Evolutionary conservation across 1,284 basidiomycete species (phyloP), one percentile per base, ranked within the genome.

Genomic region (Fistulinella cinereoalba): DNA sequence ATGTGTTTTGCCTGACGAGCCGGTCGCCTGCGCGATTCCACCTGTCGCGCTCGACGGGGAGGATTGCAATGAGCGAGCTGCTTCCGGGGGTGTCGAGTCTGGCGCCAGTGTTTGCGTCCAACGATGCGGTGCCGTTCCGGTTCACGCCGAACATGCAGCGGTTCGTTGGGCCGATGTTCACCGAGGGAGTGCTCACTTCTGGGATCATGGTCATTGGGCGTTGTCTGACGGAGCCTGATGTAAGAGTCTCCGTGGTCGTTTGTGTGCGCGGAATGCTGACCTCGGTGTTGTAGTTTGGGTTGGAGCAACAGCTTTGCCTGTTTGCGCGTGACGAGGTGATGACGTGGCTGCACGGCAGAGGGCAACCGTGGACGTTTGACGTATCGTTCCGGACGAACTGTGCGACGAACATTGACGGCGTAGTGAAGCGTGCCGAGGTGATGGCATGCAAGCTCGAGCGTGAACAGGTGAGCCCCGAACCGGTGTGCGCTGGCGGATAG

Each of bases 131-230:
- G 11, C 96, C 97, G 0, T 99, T 99, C 88, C 86, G 97, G 10
- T 82, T 97, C 56, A 97, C 94, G 11, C 95, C 95, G 3, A 98
- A 97, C 67, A 83, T 99, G 73, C 97, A 99, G 68, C 77, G 84
- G 58, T 97, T 99, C 71, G 73, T 99, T 42, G 93, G 91, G 0
- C 87, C 90, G 2, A 80, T 92, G 41, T 87, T 92, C 29, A 90
- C 88, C 11, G 97, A 99, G 66, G 97, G 96, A 15, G 71, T 97
- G 25, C 71, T 99, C 42, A 86, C 91, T 0, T 80, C 90, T 9
- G 83, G 88, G 1, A 83, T 97, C 28, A 89, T 97, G 76, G 90
- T 96, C 0, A 92, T 99, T 41, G 95, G 88, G 2, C 79, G 93
- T 43, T 88, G 86, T 48, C 73, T 99, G 39, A 95, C 92, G 3